Evolutionary conservation across 306 rosid genomes (phyloP), one percentile per base, ranked within the genome.

Genomic region (Sicyos edulis): DNA sequence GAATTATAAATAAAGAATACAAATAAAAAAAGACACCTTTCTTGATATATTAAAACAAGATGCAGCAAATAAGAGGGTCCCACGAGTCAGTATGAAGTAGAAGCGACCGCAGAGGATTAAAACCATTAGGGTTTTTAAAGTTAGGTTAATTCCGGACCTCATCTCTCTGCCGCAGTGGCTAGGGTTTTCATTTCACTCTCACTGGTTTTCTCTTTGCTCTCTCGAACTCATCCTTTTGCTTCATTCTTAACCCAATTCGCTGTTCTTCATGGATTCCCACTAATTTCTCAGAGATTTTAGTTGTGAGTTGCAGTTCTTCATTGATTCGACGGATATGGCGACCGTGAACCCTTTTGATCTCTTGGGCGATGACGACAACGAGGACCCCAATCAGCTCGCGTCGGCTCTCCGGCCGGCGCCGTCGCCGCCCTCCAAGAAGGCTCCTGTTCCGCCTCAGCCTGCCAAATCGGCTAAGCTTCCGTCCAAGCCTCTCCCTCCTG

Each of bases 281-380:
- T n/a, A n/a, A n/a, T n/a, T n/a, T n/a, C n/a, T n/a, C n/a, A n/a
- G n/a, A n/a, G 76, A 59, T 77, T 78, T 83, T 82, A 74, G 79
- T 82, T 76, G 32, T 29, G 32, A 69, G 64, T 67, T 80, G 61
- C 62, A 45, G 21, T 58, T 62, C 61, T 68, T 1, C 3, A 4
- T 29, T 29, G 32, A 44, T n/a, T n/a, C n/a, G n/a, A 79, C 58
- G 61, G 37, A 37, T 78, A 86, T 87, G 91, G 82, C 91, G 72
- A 74, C 85, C 81, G 10, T 74, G 85, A 87, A 87, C 76, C 87
- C 88, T 9, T 87, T 87, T 72, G 85, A 79, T 79, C 86, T 87
- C 56, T 50, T 87, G 80, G 87, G 79, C 12, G 90, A 82, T 47
- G 91, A 82, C 69, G 91, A 87, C 54, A 76, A 75, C 66, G 91